Conservation (phyloP, 352 stramenopile genomes). For the Phytophthora tentaculata region DNA sequence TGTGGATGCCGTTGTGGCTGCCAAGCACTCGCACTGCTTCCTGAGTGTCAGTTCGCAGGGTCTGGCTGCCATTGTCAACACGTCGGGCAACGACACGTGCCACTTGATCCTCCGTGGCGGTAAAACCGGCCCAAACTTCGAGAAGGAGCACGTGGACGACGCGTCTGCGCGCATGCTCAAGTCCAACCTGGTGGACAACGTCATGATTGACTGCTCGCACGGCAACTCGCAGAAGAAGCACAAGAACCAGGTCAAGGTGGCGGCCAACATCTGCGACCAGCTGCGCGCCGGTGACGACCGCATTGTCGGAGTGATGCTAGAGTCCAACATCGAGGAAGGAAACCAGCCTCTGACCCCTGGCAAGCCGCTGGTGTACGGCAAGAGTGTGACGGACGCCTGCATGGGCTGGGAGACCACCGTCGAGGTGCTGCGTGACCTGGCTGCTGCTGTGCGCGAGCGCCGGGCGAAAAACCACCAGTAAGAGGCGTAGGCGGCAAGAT, state of each 20-base stretch:
- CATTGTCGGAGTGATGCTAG: slow-evolving; percentile 90
- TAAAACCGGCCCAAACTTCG: slow-evolving; percentile 86
- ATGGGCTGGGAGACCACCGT: slow-evolving; percentile 87
- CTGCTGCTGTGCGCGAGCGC: slow-evolving; percentile 78
- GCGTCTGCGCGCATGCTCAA: slow-evolving; percentile 85
- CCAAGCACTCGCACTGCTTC: slow-evolving; percentile 88
- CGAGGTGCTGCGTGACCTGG: slow-evolving; percentile 75
- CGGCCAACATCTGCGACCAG: slow-evolving; percentile 73
- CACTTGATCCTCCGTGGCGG: slow-evolving; percentile 91
- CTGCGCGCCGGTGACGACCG: slow-evolving; percentile 74
- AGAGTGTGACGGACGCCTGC: slow-evolving; percentile 91
- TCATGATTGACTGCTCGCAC: slow-evolving; percentile 93
- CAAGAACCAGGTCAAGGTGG: slow-evolving; percentile 86
- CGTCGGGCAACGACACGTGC: slow-evolving; percentile 85
- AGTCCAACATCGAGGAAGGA: slow-evolving; percentile 89
- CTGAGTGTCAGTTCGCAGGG: slow-evolving; percentile 89
- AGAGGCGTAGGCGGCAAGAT: slow-evolving; percentile 12
- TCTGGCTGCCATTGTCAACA: slow-evolving; percentile 88
- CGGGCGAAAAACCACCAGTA: slow-evolving; percentile 59
- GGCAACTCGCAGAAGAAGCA: slow-evolving; percentile 91
- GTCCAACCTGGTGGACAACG: slow-evolving; percentile 78
- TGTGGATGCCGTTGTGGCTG: slow-evolving; percentile 84
- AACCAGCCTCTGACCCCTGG: slow-evolving; percentile 78
- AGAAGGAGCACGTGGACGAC: slow-evolving; percentile 84
- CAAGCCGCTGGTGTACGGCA: slow-evolving; percentile 85